Conservation (phyloP, 768 basidiomycete species). For the Russula sp. region DNA sequence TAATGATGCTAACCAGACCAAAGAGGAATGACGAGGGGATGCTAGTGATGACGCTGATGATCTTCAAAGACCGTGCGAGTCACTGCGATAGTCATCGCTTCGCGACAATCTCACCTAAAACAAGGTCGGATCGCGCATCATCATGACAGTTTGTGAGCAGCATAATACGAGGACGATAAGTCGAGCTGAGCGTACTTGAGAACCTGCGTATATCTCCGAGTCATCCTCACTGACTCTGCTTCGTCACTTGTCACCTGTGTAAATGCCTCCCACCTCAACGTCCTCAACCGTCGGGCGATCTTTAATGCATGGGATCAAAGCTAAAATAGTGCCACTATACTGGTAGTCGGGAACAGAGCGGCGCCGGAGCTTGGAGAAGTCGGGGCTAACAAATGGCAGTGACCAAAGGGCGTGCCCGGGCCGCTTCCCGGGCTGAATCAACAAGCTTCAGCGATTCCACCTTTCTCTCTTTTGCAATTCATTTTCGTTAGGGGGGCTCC, state of each 20-base stretch:
- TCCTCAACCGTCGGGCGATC: neutral
- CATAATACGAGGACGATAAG: too few relatives aligned
- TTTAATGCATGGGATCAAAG: neutral
- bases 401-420: too few relatives aligned
- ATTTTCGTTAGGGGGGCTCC: too few relatives aligned
- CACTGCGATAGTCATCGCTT: slow-evolving; percentile 5
- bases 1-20: slow-evolving; percentile 51
- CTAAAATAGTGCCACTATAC: neutral
- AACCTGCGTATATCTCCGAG: slow-evolving; percentile 73
- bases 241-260: slow-evolving; percentile 58
- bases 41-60: slow-evolving; percentile 73
- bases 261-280: slow-evolving; percentile 1
- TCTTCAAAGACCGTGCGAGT: slow-evolving; percentile 32
- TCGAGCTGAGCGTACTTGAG: slow-evolving; percentile 45
- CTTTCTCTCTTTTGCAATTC: too few relatives aligned
- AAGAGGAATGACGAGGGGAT: slow-evolving; percentile 66
- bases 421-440: too few relatives aligned
- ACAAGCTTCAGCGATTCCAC: too few relatives aligned
- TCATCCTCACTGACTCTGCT: slow-evolving; percentile 61
- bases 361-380: neutral
- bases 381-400: too few relatives aligned
- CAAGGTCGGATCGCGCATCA: slow-evolving; percentile 59
- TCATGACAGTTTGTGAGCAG: neutral
- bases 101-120: slow-evolving; percentile 47
- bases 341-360: neutral